A percentile compares a stretch with the other conserved stretches of the same genome.
These are phyloP conservation scores for Crithidia bombi DNA, from an alignment of 208 protist genomes.

Conservation along the genomic window DNA sequence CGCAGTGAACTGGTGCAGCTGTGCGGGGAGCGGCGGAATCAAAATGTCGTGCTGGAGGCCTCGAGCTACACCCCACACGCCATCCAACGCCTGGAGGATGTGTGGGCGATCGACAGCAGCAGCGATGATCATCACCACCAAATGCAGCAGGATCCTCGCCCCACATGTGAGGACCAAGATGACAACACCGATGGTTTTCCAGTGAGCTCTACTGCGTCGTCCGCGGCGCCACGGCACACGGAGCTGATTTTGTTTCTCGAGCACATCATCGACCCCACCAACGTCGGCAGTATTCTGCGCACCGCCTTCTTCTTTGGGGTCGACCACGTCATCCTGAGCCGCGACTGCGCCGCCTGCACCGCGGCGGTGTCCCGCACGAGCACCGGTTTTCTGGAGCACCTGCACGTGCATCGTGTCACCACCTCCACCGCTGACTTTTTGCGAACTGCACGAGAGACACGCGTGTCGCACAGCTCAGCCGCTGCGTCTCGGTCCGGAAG, in stretches of 20 bases:
- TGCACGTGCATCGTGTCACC: constrained; percentile 49
- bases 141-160: too few species aligned
- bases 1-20: constrained; percentile 71
- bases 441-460: constrained; percentile 4
- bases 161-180: too few species aligned
- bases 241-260: constrained; percentile 68
- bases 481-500: too few species aligned
- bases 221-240: background rate
- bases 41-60: constrained; percentile 83
- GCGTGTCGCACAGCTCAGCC: background rate
- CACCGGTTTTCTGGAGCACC: constrained; percentile 76
- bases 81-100: constrained; percentile 18
- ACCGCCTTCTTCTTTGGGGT: constrained; percentile 78
- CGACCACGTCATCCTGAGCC: constrained; percentile 64
- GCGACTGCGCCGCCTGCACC: constrained; percentile 68
- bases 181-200: too few species aligned
- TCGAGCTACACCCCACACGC: constrained; percentile 40
- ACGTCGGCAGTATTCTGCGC: constrained; percentile 77
- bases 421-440: constrained; percentile 50
- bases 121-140: too few species aligned
- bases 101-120: background rate
- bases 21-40: constrained; percentile 81
- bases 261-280: constrained; percentile 78
- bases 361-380: constrained; percentile 71
- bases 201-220: too few species aligned